Evolutionary conservation across 768 basidiomycete species (phyloP), one percentile per base, ranked within the genome.

Genomic region (Tremella yokohamensis): DNA sequence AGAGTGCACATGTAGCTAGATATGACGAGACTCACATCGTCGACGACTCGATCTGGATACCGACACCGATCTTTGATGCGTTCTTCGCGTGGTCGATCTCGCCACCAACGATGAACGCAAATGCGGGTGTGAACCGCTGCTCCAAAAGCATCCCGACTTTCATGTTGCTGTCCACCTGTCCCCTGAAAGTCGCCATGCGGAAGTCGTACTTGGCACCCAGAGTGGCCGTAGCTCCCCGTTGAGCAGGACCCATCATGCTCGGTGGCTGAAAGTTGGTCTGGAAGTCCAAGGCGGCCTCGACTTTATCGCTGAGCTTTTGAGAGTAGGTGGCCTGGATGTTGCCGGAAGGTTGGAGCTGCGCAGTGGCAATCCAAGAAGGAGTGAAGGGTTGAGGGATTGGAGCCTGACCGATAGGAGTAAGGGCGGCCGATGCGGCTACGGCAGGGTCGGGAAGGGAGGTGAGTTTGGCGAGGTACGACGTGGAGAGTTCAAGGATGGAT

Each of bases 21-120:
- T 39, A n/a, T 6, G 12, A 40, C 26, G 11, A 13, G 6, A 58
- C 67, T 61, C 39, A 68, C 72, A 79, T 69, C 20, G 76, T 72
- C 9, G 76, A 73, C 1, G 77, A 76, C 82, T 98, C 93, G 61
- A 98, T 90, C 90, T 92, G 94, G 77, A 98, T 90, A 80, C 93
- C 93, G 8, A 97, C 87, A 61, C 94, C 94, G 59, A 96, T 86
- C 79, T 92, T 94, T 25, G 90, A 88, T 40, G 90, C 81, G 77
- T 91, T 92, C 91, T 97, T 98, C 82, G 90, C 87, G 83, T 99
- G 96, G 77, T 99, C 96, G 66, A 99, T 91, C 82, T 99, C 96
- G 9, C 96, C 96, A 16, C 90, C 84, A 47, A 99, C 85, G 68
- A 93, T 77, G 82, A 99, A 96, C 13, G 90, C 85, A 73, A 99